A percentile compares a stretch with the other conserved stretches of the same genome.
These are phyloP conservation scores for Nannochloropsis oceanica DNA, from an alignment of 108 stramenopile genomes.

Conservation along the genomic window DNA sequence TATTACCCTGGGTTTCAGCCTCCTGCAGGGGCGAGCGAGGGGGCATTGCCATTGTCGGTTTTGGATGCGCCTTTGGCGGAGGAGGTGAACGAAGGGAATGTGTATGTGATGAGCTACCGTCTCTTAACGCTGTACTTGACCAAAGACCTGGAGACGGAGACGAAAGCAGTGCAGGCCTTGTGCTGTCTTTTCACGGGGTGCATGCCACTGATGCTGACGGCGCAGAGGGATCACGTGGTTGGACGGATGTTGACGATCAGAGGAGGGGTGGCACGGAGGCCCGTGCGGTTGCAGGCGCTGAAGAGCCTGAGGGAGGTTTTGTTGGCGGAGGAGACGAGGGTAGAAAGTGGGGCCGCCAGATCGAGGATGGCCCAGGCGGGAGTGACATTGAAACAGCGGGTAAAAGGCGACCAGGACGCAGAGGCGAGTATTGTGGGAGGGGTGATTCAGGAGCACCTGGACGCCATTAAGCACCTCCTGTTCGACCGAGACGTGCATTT, in stretches of 20 bases:
- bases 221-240: not conserved
- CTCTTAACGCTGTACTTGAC: not conserved
- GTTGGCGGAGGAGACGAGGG: conserved; percentile 11
- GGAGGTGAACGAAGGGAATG: not conserved
- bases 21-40: not conserved
- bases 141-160: not conserved
- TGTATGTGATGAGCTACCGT: not conserved
- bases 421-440: conserved; percentile 22
- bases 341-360: conserved; percentile 11
- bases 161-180: not conserved
- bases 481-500: conserved; percentile 7
- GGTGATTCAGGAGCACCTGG: conserved; percentile 19
- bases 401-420: conserved; percentile 22
- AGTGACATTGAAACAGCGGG: conserved; percentile 11
- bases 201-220: not conserved
- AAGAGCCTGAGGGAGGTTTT: conserved; percentile 11
- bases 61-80: not conserved
- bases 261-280: not conserved
- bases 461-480: not conserved
- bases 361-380: conserved; percentile 15
- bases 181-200: not conserved
- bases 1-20: not conserved
- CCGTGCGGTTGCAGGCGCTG: not conserved
- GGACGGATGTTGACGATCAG: not conserved
- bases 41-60: not conserved